Evolutionary conservation across 2,329 filamentous ascomycete species (phyloP).

Genomic region (Kalaharituber pfeilii): DNA sequence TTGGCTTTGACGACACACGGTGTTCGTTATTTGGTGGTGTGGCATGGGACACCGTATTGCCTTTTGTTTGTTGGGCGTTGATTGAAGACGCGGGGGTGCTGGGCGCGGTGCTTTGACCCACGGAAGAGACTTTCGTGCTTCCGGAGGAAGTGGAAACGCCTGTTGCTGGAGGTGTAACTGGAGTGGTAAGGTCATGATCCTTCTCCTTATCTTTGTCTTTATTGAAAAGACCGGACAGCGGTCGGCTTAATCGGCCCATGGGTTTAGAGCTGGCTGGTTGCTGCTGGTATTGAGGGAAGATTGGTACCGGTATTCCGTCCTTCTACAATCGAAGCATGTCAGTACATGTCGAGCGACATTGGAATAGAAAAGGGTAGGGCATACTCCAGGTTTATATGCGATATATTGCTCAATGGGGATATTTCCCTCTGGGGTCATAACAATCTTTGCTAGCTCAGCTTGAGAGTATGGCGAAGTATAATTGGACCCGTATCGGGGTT

Average conservation of each 20-base stretch:
- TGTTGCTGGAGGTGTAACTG: neutral
- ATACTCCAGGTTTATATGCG: neutral
- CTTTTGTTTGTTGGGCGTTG: neutral
- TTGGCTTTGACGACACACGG: too few species aligned
- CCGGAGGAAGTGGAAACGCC: neutral
- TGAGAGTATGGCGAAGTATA: neutral
- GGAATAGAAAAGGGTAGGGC: too few species aligned
- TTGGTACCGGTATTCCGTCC: neutral
- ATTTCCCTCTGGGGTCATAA: conserved; percentile 1
- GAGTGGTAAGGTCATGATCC: neutral
- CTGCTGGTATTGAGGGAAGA: neutral
- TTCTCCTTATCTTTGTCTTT: neutral
- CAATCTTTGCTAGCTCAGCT: neutral
- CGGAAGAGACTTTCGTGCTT: neutral
- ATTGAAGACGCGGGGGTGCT: neutral
- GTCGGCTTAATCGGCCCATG: neutral
- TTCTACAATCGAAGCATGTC: neutral
- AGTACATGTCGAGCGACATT: too few species aligned
- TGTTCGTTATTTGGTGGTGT: neutral
- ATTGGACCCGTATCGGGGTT: neutral
- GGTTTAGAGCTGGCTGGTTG: neutral
- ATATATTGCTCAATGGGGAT: conserved; percentile 1
- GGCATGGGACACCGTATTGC: neutral
- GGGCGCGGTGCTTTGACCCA: neutral
- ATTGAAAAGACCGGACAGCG: neutral